Evolutionary conservation across 2,329 filamentous ascomycete species (phyloP).

Genomic region (Aureobasidium mangrovei): DNA sequence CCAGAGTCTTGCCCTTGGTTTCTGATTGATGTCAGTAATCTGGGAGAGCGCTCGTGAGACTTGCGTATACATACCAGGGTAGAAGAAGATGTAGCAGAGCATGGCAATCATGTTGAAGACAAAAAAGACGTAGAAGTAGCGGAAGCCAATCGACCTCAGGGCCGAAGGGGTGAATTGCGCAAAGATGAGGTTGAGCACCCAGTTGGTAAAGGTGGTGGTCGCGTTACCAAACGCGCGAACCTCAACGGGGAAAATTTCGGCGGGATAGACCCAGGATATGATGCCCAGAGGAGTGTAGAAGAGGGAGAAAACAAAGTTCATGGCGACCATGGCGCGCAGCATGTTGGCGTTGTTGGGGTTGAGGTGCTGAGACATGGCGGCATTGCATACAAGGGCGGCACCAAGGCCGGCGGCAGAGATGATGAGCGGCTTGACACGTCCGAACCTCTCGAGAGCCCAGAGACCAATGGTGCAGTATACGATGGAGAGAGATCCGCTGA

Average conservation of each 20-base stretch:
- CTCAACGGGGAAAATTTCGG: slow-evolving; percentile 37
- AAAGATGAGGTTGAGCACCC: slow-evolving; percentile 40
- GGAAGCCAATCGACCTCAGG: slow-evolving; percentile 35
- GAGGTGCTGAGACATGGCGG: slow-evolving; percentile 32
- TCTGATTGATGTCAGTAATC: not conserved
- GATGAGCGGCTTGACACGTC: slow-evolving; percentile 42
- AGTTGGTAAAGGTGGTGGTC: slow-evolving; percentile 39
- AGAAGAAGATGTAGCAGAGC: slow-evolving; percentile 19
- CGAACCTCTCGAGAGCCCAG: slow-evolving; percentile 33
- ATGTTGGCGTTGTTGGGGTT: slow-evolving; percentile 28
- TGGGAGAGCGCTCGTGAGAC: not conserved
- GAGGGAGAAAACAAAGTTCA: slow-evolving; percentile 40
- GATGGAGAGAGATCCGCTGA: slow-evolving; percentile 18
- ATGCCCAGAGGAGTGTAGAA: slow-evolving; percentile 38
- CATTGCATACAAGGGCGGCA: slow-evolving; percentile 32
- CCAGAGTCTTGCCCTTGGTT: slow-evolving; percentile 18
- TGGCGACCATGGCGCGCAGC: slow-evolving; percentile 38
- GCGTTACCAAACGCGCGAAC: slow-evolving; percentile 18
- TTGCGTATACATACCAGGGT: slow-evolving; percentile 7
- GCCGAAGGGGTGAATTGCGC: slow-evolving; percentile 39
- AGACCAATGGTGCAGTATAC: slow-evolving; percentile 20
- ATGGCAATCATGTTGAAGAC: slow-evolving; percentile 41
- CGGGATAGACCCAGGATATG: slow-evolving; percentile 41
- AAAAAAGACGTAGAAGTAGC: slow-evolving; percentile 43
- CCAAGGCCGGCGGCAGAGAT: slow-evolving; percentile 37